Percentiles rank a stretch among this genome's conserved stretches.
These are phyloP conservation scores for Fusarium haematococcum DNA, from an alignment of 2,329 filamentous ascomycete species.

Conservation along the genomic window DNA sequence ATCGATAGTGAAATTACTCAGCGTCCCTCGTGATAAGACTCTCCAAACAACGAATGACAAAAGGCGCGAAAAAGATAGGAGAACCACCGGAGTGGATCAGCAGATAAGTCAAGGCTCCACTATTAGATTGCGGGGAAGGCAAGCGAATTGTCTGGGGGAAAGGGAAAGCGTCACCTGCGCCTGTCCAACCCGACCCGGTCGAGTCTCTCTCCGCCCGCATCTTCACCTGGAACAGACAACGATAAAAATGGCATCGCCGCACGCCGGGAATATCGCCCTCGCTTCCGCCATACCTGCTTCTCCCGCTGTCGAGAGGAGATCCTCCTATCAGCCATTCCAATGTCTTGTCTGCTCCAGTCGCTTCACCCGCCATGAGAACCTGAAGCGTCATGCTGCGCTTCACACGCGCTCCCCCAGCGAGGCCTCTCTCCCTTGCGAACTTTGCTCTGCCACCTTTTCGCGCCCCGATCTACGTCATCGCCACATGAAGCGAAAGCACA, in stretches of 20 bases:
- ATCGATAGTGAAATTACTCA: neutral
- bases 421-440: constrained; percentile 49
- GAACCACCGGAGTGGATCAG: neutral
- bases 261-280: neutral
- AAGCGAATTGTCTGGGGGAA: constrained; percentile 3
- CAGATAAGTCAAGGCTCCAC: neutral
- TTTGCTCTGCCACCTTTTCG: constrained; percentile 55
- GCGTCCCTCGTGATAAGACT: neutral
- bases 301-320: neutral
- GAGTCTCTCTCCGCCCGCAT: neutral
- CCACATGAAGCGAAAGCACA: constrained; percentile 57
- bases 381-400: constrained; percentile 54
- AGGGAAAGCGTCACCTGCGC: constrained; percentile 1
- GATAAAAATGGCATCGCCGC: constrained; percentile 9
- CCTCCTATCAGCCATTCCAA: constrained; percentile 52
- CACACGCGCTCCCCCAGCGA: constrained; percentile 49
- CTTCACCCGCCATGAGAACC: constrained; percentile 40
- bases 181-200: neutral
- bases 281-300: neutral
- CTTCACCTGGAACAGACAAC: neutral
- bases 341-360: constrained; percentile 52
- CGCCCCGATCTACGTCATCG: constrained; percentile 53
- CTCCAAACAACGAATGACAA: neutral
- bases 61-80: neutral
- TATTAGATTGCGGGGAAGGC: constrained; percentile 5